phyloP scores from a whole-genome alignment of 495 filamentous ascomycete species.

The Parmelia sp. region DNA sequence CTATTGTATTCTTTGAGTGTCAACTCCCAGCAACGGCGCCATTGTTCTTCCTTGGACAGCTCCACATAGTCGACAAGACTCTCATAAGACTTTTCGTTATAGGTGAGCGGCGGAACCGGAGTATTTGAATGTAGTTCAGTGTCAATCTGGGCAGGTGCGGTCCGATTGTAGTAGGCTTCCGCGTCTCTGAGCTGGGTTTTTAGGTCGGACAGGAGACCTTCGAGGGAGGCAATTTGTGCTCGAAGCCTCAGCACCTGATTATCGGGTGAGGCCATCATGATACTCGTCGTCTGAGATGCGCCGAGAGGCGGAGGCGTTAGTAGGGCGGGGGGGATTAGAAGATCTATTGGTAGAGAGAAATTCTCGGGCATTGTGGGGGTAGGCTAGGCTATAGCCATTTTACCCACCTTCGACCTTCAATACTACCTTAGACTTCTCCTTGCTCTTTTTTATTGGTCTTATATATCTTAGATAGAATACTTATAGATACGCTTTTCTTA shows the following conservation, averaged over 20 bases:
- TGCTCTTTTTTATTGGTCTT: no score
- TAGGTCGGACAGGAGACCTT: constrained; percentile 5
- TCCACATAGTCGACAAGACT: not conserved
- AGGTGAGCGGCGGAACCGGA: no score
- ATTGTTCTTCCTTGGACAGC: not conserved
- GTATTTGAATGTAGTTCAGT: not conserved
- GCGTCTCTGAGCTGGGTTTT: constrained; percentile 3
- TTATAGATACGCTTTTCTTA: no score
- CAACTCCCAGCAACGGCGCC: not conserved
- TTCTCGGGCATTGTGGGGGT: no score
- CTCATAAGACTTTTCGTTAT: not conserved
- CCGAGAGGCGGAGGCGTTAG: no score
- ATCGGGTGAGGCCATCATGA: not conserved
- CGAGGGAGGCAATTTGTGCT: constrained; percentile 13
- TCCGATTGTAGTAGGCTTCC: not conserved
- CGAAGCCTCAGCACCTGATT: not conserved
- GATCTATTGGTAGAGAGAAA: no score
- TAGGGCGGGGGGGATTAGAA: no score
- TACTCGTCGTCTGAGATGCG: no score
- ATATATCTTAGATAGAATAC: no score
- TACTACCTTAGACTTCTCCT: no score
- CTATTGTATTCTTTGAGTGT: constrained; percentile 61
- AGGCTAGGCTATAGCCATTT: no score
- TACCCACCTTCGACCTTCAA: no score
- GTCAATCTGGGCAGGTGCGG: not conserved